Evolutionary conservation across 306 rosid genomes (phyloP), one percentile per base, ranked within the genome.

Genomic region (Chamaecrista fasciculata): DNA sequence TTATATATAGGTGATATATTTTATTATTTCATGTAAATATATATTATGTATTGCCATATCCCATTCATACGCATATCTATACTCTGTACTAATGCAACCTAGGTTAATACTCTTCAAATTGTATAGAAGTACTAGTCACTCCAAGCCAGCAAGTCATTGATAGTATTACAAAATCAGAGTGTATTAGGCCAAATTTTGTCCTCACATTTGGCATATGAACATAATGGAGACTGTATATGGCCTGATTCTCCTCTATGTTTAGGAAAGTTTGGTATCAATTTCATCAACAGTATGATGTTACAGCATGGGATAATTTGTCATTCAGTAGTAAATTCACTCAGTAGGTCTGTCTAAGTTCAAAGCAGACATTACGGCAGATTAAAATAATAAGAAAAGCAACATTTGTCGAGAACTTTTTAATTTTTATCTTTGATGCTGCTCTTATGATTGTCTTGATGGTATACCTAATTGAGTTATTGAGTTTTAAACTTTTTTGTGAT

Each of bases 241-340:
- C 23, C 6, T 26, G 21, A 8, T 37, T 62, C 40, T 14, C 15
- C n/a, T n/a, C 23, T 37, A 18, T n/a, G 8, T 31, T 25, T 11
- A 53, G 62, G 14, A 15, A 42, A 56, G 71, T 61, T 62, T 69
- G 59, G 23, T 20, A 69, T 55, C 33, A 74, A 4, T 74, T 23
- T 36, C 12, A 28, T 62, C 31, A 23, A 64, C 43, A 43, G 50
- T 11, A 2, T 56, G 63, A 67, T 42, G 62, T 28, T 29, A n/a
- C 8, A 57, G 43, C 25, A 10, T 48, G n/a, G 28, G 40, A 61
- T 67, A 70, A 53, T 71, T 40, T 67, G 39, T 36, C 18, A 33
- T 18, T 44, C 46, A 11, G 2, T 52, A 23, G 29, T 63, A 24
- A 18, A 2, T 2, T 20, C 18, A 10, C 49, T 48, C 50, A 66